Percentiles rank a stretch among this genome's conserved stretches.
phyloP scores from a whole-genome alignment of 257 asterid genomes.

The Solanum virginianum region DNA sequence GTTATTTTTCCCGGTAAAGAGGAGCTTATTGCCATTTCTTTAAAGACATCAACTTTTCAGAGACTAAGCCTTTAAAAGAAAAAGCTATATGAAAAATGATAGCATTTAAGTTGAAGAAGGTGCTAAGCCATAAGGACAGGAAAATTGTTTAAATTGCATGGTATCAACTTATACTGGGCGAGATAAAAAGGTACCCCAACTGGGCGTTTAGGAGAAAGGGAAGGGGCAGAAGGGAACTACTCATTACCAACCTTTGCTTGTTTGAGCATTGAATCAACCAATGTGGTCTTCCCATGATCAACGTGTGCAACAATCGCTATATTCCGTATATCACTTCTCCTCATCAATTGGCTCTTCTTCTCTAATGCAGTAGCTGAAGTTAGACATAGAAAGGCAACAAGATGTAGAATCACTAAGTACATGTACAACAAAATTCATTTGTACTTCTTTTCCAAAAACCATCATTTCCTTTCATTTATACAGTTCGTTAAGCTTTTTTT shows the following conservation, averaged over 20 bases:
- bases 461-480: background rate
- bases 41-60: background rate
- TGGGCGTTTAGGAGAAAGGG: background rate
- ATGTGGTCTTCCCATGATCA: slow-evolving; percentile 97
- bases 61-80: background rate
- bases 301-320: slow-evolving; percentile 99
- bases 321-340: slow-evolving; percentile 78
- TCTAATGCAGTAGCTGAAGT: slow-evolving; percentile 27
- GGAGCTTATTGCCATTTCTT: background rate
- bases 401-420: background rate
- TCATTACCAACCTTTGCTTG: slow-evolving; percentile 67
- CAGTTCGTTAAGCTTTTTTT: background rate
- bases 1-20: background rate
- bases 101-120: background rate
- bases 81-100: background rate
- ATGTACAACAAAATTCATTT: background rate
- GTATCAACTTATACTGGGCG: background rate
- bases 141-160: background rate
- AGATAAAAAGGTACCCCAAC: background rate
- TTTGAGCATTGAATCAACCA: slow-evolving; percentile 90
- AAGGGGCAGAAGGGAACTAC: background rate
- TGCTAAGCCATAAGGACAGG: background rate
- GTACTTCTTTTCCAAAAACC: background rate
- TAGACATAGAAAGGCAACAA: background rate
- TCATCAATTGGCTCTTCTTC: slow-evolving; percentile 43